Base-by-base conservation (phyloP, 495 filamentous ascomycete genomes). In the Patellaria atrata region DNA sequence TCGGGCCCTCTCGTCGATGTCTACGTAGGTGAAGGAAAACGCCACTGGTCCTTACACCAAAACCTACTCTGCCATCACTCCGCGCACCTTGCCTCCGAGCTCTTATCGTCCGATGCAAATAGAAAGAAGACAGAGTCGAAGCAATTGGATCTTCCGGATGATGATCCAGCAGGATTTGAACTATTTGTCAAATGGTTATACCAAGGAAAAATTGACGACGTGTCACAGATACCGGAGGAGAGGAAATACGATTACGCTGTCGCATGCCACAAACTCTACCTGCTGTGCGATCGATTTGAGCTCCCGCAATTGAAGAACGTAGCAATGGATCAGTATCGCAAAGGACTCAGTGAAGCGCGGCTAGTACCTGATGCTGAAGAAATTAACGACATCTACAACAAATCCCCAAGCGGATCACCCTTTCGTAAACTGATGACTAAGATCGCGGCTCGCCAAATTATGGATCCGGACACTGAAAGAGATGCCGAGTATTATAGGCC, bases 181-280 rank as follows among this genome's bases (percentile, higher is more conserved):
- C 47, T 67, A 26, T 47, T 67, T n/a, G 59, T 67, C 10, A 65
- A 63, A 41, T 67, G 63, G 61, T 47, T 67, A 11, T 67, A 67
- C 30, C 63, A 67, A 40, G 63, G 63, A 14, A 56, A 51, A 17
- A 51, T 67, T 22, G 63, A 65, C 30, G 58, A 64, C 37, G 56
- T 59, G 12, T 51, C 54, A 14, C 42, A 52, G 17, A 41, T 62
- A 43, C 43, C 53, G 5, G 49, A 59, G 17, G 25, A 37, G 9
- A 47, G 52, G 31, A 63, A 64, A 41, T 67, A 63, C 55, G 55
- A 63, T 9, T 60, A 64, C 34, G 63, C 63, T 14, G 59, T 61
- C 22, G 56, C 54, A 24, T 65, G 63, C 34, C 59, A 65, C 36
- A 61, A 62, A 36, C 56, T 67, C n/a, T 63, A 64, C 30, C 25